Conservation (phyloP, 2,329 filamentous ascomycete species). For the Emergomyces pasteurianus region DNA sequence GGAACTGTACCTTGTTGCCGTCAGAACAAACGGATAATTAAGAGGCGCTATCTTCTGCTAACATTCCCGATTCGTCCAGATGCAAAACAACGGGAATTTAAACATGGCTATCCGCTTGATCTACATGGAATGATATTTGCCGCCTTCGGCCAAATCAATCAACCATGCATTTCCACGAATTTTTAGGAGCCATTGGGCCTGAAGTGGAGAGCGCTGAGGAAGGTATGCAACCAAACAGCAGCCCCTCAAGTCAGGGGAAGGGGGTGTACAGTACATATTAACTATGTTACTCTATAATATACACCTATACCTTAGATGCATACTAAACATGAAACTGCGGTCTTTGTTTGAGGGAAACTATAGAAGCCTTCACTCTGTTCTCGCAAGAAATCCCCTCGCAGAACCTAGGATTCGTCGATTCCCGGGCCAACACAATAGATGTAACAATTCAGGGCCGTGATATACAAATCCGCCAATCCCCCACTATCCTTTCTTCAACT, state of each 20-base stretch:
- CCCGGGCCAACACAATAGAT: slow-evolving; percentile 52
- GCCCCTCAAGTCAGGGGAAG: not conserved
- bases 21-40: too few species aligned
- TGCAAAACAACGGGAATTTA: not conserved
- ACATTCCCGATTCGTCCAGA: not conserved
- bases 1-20: not conserved
- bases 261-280: not conserved
- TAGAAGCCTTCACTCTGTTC: slow-evolving; percentile 84
- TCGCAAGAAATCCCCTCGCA: slow-evolving; percentile 60
- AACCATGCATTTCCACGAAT: slow-evolving; percentile 12
- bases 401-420: slow-evolving; percentile 75
- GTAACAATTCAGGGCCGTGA: slow-evolving; percentile 58
- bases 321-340: too few species aligned
- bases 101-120: not conserved
- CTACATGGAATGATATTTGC: slow-evolving; percentile 1
- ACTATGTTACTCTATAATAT: too few species aligned
- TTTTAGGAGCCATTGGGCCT: slow-evolving; percentile 15
- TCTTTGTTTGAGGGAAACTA: not conserved
- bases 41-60: too few species aligned
- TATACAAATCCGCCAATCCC: slow-evolving; percentile 71
- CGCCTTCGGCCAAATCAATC: not conserved
- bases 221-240: slow-evolving; percentile 34
- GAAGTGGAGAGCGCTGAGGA: slow-evolving; percentile 38
- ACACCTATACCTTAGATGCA: not conserved
- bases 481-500: slow-evolving; percentile 64